Base-by-base conservation (phyloP, 1,284 basidiomycete genomes). In the Ceratobasidium papillatum region DNA sequence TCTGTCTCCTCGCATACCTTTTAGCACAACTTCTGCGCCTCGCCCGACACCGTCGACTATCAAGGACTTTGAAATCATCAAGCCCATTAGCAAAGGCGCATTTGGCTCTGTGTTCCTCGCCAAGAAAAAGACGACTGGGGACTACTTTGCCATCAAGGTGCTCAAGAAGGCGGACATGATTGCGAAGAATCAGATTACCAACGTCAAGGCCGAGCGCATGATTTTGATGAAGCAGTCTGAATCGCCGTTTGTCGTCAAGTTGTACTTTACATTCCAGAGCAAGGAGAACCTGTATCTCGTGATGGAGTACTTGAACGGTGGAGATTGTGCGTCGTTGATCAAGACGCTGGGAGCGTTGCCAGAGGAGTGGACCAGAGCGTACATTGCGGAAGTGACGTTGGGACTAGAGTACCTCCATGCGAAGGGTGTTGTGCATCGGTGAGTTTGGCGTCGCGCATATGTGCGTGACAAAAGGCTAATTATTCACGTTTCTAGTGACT, bases 81-180 rank as follows among this genome's bases (percentile, higher is more conserved):
- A 99, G 83, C 98, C 98, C 1, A 99, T 99, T 83, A 96, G 94
- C 82, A 98, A 99, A 81, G 98, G 98, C 69, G 98, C 98, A 1
- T 99, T 98, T 80, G 98, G 98, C 14, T 97, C 96, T 17, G 98
- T 99, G 62, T 99, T 98, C 83, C 87, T 99, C 47, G 95, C 98
- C 41, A 98, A 97, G 85, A 99, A 99, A 87, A 96, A 95, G 79
- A 93, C 90, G 3, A 99, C 98, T 0, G 98, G 98, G 69, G 98
- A 99, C 83, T 98, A 99, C 84, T 99, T 93, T 84, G 98, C 98
- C 34, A 98, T 99, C 89, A 99, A 99, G 84, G 96, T 99, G 41
- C 84, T 99, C 79, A 99, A 98, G 85, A 99, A 99, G 86, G 95
- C 96, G 34, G 98, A 99, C 84, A 99, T 99, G 98, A 99, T 99